Base-by-base conservation (phyloP, 495 filamentous ascomycete genomes). In the Xylaria grammica region DNA sequence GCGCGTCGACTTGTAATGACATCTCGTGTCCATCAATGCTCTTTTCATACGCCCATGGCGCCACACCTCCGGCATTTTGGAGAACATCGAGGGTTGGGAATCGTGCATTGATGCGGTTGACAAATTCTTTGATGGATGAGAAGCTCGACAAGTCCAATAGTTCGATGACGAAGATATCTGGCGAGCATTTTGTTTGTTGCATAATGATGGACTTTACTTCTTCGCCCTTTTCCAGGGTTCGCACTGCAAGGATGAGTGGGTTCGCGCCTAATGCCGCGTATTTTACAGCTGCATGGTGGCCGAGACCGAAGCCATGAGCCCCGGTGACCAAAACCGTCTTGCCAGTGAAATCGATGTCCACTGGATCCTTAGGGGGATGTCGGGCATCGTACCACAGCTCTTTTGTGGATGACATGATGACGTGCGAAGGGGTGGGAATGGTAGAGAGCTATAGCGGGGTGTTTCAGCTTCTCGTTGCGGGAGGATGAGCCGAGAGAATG, bases 1-100 rank as follows among this genome's bases (percentile, higher is more conserved):
- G 72, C 0, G 82, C 78, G 65, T 90, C 89, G 53, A 89, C 83
- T 67, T 88, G 84, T 11, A 89, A 19, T 0, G 74, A 77, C 56
- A 80, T 72, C 63, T 91, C 88, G 76, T 78, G 85, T 2, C 81
- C 84, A 20, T 87, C 82, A 0, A 62, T 36, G 0, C 53, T 40
- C 7, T 62, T 62, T 0, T 52, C 49, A 13, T 65, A 82, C 0
- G 30, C 58, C n/a, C n/a, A n/a, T 0, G 62, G 45, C 8, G 60
- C 66, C 2, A 22, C 53, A 17, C 84, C 9, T 5, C 78, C 83
- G 1, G 78, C 81, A 50, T 79, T 81, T 24, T 81, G 73, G 3
- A 83, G 70, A 8, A 73, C 72, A 15, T 80, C 72, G 75, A 4
- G 84, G 56, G 0, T 71, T 64, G 1, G 63, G 44, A 1, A 80